phyloP scores from a whole-genome alignment of 1,284 basidiomycete genomes.

The Tilletia indica region DNA sequence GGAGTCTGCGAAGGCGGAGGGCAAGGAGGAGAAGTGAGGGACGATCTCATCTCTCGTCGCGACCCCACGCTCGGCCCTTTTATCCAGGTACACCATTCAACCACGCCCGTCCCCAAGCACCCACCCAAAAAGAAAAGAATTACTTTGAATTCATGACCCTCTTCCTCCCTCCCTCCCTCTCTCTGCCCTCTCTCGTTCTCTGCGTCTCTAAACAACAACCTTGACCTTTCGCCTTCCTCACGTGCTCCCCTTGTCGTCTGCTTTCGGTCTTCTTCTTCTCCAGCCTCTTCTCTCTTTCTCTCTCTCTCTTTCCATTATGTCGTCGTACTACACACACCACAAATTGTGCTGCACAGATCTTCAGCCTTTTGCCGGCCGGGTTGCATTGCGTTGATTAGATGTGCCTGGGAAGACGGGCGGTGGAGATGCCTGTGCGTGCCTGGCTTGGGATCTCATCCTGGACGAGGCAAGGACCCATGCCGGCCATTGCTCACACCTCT shows the following conservation, averaged over 20 bases:
- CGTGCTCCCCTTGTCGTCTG: not conserved
- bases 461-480: too few relatives aligned
- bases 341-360: too few relatives aligned
- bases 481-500: too few relatives aligned
- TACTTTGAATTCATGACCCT: not conserved
- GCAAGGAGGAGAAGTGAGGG: slow-evolving; percentile 7
- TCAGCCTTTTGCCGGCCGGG: too few relatives aligned
- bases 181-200: not conserved
- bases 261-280: not conserved
- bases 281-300: not conserved
- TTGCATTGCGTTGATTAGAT: too few relatives aligned
- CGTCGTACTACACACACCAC: too few relatives aligned
- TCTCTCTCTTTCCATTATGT: not conserved
- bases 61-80: not conserved
- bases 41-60: not conserved
- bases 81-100: not conserved
- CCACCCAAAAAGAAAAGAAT: too few relatives aligned
- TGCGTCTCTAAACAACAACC: not conserved
- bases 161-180: not conserved
- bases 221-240: not conserved
- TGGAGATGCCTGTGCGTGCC: too few relatives aligned
- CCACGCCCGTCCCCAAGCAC: too few relatives aligned
- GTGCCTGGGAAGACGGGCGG: too few relatives aligned
- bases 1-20: not conserved
- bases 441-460: too few relatives aligned